phyloP scores from a whole-genome alignment of 768 basidiomycete genomes.

The Obba rivulosa region DNA sequence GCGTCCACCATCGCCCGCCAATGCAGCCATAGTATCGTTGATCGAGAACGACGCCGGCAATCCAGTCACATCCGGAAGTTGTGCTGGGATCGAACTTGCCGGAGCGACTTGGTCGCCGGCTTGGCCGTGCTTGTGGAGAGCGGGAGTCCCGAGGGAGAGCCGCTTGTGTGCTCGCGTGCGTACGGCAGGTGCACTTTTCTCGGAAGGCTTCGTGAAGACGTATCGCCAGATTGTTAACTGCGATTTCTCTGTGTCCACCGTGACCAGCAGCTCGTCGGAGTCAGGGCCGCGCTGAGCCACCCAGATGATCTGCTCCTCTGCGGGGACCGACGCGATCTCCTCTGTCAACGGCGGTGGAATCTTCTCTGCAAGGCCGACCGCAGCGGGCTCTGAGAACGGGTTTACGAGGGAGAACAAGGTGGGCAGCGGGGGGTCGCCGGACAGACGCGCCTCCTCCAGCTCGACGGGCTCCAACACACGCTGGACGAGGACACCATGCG shows the following conservation, averaged over 20 bases:
- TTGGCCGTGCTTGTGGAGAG: too few species aligned
- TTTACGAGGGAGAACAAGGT: conserved; percentile 77
- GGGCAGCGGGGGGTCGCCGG: conserved; percentile 66
- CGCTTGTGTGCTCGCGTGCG: too few species aligned
- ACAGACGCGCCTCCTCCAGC: conserved; percentile 56
- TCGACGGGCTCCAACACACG: conserved; percentile 65
- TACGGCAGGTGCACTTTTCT: conserved; percentile 11
- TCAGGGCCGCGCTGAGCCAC: conserved; percentile 40
- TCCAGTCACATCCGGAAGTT: conserved; percentile 44
- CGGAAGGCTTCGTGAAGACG: conserved; percentile 56
- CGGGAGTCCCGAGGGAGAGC: too few species aligned
- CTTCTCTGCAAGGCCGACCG: conserved; percentile 61
- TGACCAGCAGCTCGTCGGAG: conserved; percentile 49
- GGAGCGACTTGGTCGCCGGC: too few species aligned
- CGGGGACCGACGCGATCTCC: conserved; percentile 28
- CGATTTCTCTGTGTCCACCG: conserved; percentile 48
- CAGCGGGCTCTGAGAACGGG: conserved; percentile 68
- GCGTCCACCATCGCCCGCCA: conserved; percentile 12
- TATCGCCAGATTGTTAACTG: conserved; percentile 71
- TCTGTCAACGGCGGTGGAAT: conserved; percentile 44
- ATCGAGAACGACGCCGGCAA: conserved; percentile 51
- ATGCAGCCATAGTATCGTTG: conserved; percentile 45
- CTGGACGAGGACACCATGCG: conserved; percentile 78
- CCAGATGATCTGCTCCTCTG: conserved; percentile 64
- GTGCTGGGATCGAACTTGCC: conserved; percentile 6